Percentiles rank a stretch among this genome's conserved stretches.
phyloP scores from a whole-genome alignment of 768 basidiomycete species.

The Suillus americanus region DNA sequence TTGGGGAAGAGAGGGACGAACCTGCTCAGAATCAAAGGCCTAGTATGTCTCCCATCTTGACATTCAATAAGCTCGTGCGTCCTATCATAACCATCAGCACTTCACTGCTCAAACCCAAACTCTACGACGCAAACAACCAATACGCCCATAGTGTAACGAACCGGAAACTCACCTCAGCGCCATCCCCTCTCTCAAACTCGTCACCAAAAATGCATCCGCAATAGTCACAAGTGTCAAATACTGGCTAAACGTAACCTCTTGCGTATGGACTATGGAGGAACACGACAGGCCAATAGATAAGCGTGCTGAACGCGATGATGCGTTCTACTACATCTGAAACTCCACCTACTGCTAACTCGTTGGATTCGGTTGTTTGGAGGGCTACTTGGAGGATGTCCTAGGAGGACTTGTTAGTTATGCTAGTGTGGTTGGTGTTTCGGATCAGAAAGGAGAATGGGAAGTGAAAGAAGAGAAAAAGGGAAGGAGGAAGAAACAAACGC shows the following conservation, averaged over 20 bases:
- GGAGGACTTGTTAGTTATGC: too few relatives aligned
- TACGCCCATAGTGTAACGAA: background rate
- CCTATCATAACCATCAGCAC: slow-evolving; percentile 16
- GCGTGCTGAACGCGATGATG: slow-evolving; percentile 80
- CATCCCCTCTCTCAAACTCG: slow-evolving; percentile 87
- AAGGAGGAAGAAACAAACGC: too few relatives aligned
- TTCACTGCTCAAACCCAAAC: background rate
- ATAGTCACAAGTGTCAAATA: slow-evolving; percentile 80
- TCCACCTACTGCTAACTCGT: slow-evolving; percentile 63
- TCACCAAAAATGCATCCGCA: slow-evolving; percentile 84
- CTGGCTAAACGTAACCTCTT: slow-evolving; percentile 82
- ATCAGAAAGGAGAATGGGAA: too few relatives aligned
- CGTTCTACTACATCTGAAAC: slow-evolving; percentile 73
- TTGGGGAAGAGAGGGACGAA: slow-evolving; percentile 26
- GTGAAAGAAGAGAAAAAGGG: too few relatives aligned
- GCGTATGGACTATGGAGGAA: slow-evolving; percentile 85
- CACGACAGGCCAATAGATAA: slow-evolving; percentile 86
- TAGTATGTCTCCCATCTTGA: slow-evolving; percentile 63
- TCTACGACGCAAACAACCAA: background rate
- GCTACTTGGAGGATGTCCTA: slow-evolving; percentile 73
- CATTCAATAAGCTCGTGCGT: slow-evolving; percentile 87
- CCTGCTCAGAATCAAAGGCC: too few relatives aligned
- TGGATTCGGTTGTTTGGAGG: slow-evolving; percentile 75
- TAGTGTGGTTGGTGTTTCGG: too few relatives aligned
- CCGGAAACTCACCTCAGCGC: slow-evolving; percentile 48